Conservation (phyloP, 208 protist species). For the Herpetomonas muscarum region DNA sequence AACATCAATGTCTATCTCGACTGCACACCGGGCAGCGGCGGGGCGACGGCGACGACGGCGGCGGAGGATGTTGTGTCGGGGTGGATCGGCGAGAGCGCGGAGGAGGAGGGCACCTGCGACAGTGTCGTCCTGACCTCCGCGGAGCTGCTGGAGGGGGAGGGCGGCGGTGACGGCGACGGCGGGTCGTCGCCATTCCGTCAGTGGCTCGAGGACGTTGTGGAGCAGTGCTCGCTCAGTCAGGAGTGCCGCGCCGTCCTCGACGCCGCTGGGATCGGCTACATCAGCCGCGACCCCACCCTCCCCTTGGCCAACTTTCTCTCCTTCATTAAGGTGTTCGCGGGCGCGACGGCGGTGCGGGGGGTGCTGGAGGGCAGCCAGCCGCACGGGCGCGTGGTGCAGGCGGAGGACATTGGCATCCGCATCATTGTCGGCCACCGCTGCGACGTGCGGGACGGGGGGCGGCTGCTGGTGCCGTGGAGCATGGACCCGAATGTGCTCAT, state of each 20-base stretch:
- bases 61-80: constrained; percentile 22
- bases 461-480: constrained; percentile 76
- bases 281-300: constrained; percentile 58
- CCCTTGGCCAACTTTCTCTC: constrained; percentile 72
- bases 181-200: constrained; percentile 26
- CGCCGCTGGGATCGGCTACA: constrained; percentile 62
- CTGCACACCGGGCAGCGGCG: constrained; percentile 42
- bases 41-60: constrained; percentile 2
- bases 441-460: constrained; percentile 73
- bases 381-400: constrained; percentile 9
- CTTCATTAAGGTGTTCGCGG: constrained; percentile 64
- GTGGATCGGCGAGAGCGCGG: constrained; percentile 45
- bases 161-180: neutral
- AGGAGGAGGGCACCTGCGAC: constrained; percentile 41
- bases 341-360: constrained; percentile 43
- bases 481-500: constrained; percentile 67
- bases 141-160: constrained; percentile 27
- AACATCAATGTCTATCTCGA: constrained; percentile 72
- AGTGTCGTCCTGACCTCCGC: constrained; percentile 43
- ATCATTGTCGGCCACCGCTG: constrained; percentile 65
- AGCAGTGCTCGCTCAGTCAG: constrained; percentile 64
- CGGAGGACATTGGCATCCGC: constrained; percentile 40
- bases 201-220: constrained; percentile 79
- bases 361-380: constrained; percentile 24
- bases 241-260: constrained; percentile 41